Conservation (phyloP, 768 basidiomycete genomes). For the Mycena belliarum region DNA sequence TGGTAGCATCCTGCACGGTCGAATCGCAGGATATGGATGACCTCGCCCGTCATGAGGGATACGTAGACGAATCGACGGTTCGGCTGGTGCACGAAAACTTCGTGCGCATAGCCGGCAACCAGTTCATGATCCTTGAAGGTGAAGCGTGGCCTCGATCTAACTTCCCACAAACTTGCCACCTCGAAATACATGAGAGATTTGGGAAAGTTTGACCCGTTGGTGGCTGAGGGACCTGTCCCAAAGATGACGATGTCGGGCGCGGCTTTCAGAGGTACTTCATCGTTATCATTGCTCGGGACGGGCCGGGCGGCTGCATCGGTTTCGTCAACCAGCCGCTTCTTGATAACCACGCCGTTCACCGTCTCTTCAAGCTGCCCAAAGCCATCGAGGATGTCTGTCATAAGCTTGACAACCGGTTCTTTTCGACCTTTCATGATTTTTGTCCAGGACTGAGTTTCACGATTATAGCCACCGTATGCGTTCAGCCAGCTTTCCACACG, state of each 20-base stretch:
- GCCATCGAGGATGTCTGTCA: not conserved
- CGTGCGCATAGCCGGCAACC: constrained; percentile 22
- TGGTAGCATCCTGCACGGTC: too few species aligned
- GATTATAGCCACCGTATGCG: not conserved
- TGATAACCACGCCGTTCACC: not conserved
- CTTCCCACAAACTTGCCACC: constrained; percentile 6
- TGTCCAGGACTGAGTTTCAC: not conserved
- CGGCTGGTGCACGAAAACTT: constrained; percentile 22
- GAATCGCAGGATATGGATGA: too few species aligned
- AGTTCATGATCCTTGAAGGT: constrained; percentile 2
- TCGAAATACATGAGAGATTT: not conserved
- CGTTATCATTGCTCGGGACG: too few species aligned
- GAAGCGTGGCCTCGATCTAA: not conserved
- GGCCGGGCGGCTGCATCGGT: not conserved
- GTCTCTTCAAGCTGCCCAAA: not conserved
- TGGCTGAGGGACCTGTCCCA: constrained; percentile 7
- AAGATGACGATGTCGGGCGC: constrained; percentile 7
- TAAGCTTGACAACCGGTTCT: not conserved
- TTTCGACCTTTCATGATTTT: not conserved
- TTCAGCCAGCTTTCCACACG: too few species aligned
- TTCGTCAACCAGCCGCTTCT: not conserved
- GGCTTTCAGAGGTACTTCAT: too few species aligned
- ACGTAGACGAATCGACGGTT: too few species aligned
- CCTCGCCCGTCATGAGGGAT: too few species aligned
- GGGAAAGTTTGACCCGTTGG: not conserved